A percentile compares a stretch with the other conserved stretches of the same genome.
Evolutionary conservation across 1,284 basidiomycete species (phyloP).

Genomic region (Boletus holoroseus): DNA sequence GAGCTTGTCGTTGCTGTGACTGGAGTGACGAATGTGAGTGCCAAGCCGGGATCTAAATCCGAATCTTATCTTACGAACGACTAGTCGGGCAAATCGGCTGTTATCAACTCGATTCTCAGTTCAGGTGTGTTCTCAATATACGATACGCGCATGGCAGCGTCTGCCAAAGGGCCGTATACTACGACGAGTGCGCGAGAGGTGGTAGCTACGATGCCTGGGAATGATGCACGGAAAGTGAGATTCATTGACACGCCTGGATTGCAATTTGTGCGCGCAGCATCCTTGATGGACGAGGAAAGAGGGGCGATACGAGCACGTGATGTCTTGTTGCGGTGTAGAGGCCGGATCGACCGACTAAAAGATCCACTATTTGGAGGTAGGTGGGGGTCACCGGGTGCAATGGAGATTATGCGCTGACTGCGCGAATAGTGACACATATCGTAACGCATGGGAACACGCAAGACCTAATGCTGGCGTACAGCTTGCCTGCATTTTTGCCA

Average conservation of each 20-base stretch:
- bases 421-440: slow-evolving; percentile 60
- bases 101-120: slow-evolving; percentile 70
- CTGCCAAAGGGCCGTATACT: slow-evolving; percentile 59
- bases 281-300: slow-evolving; percentile 35
- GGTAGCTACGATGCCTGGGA: slow-evolving; percentile 37
- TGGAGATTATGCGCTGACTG: slow-evolving; percentile 14
- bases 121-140: slow-evolving; percentile 60
- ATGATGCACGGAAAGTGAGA: slow-evolving; percentile 44
- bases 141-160: slow-evolving; percentile 45
- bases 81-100: slow-evolving; percentile 75
- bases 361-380: slow-evolving; percentile 77
- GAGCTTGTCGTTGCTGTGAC: slow-evolving; percentile 64
- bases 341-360: slow-evolving; percentile 84
- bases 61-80: slow-evolving; percentile 11
- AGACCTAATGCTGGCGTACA: slow-evolving; percentile 87
- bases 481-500: slow-evolving; percentile 76
- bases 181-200: slow-evolving; percentile 65
- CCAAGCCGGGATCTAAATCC: slow-evolving; percentile 1
- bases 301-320: slow-evolving; percentile 56
- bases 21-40: slow-evolving; percentile 68
- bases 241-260: slow-evolving; percentile 86
- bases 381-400: slow-evolving; percentile 1
- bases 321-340: slow-evolving; percentile 73
- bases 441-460: slow-evolving; percentile 69
- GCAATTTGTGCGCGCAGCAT: slow-evolving; percentile 48